Percentiles rank a stretch among this genome's conserved stretches.
These are phyloP conservation scores for Fraxinus anomala DNA, from an alignment of 257 asterid genomes.

Conservation along the genomic window DNA sequence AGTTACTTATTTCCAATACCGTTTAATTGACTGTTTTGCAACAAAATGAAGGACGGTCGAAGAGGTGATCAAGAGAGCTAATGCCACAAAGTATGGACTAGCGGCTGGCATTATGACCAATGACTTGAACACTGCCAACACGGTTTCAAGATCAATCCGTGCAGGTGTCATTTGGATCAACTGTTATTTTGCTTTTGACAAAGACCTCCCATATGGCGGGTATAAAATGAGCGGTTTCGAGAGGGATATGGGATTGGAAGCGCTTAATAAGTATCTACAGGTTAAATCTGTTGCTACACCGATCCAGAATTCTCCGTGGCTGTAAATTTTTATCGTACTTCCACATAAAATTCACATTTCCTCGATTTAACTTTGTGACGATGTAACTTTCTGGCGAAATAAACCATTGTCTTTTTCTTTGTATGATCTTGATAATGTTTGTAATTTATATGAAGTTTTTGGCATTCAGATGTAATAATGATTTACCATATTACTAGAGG, in stretches of 20 bases:
- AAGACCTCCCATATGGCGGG: slow-evolving; percentile 67
- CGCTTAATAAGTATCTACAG: slow-evolving; percentile 59
- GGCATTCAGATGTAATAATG: not conserved
- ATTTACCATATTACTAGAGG: not conserved
- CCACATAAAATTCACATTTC: not conserved
- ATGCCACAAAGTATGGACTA: slow-evolving; percentile 64
- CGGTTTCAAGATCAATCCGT: slow-evolving; percentile 70
- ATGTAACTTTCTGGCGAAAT: not conserved
- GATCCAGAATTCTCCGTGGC: slow-evolving; percentile 79
- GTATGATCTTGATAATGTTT: not conserved
- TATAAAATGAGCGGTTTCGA: slow-evolving; percentile 91
- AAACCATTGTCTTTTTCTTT: no score
- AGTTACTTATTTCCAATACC: not conserved
- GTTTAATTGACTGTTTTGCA: slow-evolving; percentile 8
- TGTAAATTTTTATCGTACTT: slow-evolving; percentile 32
- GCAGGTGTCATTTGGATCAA: slow-evolving; percentile 86
- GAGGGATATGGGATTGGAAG: slow-evolving; percentile 67
- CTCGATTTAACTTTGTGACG: not conserved
- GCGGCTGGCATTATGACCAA: slow-evolving; percentile 90
- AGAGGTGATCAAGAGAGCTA: slow-evolving; percentile 80
- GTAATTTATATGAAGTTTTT: no score
- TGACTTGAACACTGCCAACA: slow-evolving; percentile 73
- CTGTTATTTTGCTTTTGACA: slow-evolving; percentile 66
- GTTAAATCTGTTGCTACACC: slow-evolving; percentile 76
- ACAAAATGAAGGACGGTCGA: slow-evolving; percentile 54